Evolutionary conservation across 805 yeast species (phyloP), one percentile per base, ranked within the genome.

Genomic region (Yarrowia hollandica): DNA sequence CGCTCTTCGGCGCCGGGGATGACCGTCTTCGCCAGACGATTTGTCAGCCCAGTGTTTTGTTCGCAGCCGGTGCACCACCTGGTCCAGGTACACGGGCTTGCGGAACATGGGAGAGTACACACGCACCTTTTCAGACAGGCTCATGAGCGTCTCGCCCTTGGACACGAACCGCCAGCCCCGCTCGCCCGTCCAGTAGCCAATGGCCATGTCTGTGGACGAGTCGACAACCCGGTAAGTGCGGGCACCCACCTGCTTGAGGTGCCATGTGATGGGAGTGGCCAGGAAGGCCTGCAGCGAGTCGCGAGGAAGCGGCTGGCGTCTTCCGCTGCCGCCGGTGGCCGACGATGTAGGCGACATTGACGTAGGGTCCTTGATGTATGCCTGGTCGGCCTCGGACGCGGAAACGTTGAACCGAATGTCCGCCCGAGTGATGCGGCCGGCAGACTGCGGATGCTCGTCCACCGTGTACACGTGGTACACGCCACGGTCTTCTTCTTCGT

Each of bases 171-270:
- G 48, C 60, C 60, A 39, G 44, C 54, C 60, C 2, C 54, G 48
- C 33, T 60, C 59, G 19, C 57, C 33, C 5, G 54, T 33, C 67
- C 67, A 65, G 23, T 39, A 39, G 21, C 67, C 67, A 14, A 65
- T 52, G 5, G 60, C 33, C 16, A 38, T 16, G 52, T 44, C 46
- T 6, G 67, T 65, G 25, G 64, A 42, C 33, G 63, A 63, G 28
- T 65, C 67, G 8, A 64, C 56, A 3, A 65, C 60, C 18, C 39
- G 38, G 44, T 33, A 64, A 8, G 38, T 34, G 4, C 42, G 16
- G 8, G 46, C 28, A 2, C 46, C 33, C 4, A 61, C 62, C 22
- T 35, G 54, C 25, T 55, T 52, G 19, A 65, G 55, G 11, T 54
- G 28, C 66, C 66, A 65, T 25, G 63, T 54, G 37, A 65, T 64